Evolutionary conservation across 1,284 basidiomycete species (phyloP).

Genomic region (Limonomyces culmigenus): DNA sequence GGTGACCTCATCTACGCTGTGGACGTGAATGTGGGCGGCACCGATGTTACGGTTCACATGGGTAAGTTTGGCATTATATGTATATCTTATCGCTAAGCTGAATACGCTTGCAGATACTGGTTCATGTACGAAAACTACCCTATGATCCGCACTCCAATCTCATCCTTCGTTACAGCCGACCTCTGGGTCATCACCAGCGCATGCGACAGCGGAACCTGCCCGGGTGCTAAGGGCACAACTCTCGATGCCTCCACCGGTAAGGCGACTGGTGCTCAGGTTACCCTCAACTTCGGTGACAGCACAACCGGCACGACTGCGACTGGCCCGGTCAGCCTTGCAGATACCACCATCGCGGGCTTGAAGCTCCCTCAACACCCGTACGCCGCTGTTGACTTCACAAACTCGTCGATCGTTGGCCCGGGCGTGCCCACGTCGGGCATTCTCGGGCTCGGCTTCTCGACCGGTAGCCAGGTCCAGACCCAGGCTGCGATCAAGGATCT

Average conservation of each 20-base stretch:
- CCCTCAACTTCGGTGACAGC: constrained; percentile 19
- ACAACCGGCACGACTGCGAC: constrained; percentile 18
- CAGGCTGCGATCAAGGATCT: neutral
- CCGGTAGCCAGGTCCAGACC: constrained; percentile 13
- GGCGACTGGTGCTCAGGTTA: constrained; percentile 13
- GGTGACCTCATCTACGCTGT: neutral
- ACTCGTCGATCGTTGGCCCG: constrained; percentile 18
- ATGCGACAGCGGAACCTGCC: constrained; percentile 5
- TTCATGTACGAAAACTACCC: too few relatives aligned
- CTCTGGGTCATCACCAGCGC: neutral
- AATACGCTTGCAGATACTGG: neutral
- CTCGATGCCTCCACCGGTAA: constrained; percentile 12
- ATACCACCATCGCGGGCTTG: constrained; percentile 19
- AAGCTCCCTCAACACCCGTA: constrained; percentile 17
- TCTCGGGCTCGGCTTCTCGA: constrained; percentile 22
- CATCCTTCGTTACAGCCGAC: neutral
- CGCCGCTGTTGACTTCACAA: constrained; percentile 18
- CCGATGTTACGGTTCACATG: neutral
- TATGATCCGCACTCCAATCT: neutral
- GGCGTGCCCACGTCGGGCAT: constrained; percentile 17
- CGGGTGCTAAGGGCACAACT: constrained; percentile 7
- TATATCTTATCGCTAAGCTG: neutral
- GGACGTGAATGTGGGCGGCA: neutral
- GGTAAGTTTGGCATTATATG: neutral
- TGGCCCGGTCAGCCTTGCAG: constrained; percentile 19